Evolutionary conservation across 1,139 yeast genomes (phyloP), one percentile per base, ranked within the genome.

Genomic region (Candida pseudocylindracea): DNA sequence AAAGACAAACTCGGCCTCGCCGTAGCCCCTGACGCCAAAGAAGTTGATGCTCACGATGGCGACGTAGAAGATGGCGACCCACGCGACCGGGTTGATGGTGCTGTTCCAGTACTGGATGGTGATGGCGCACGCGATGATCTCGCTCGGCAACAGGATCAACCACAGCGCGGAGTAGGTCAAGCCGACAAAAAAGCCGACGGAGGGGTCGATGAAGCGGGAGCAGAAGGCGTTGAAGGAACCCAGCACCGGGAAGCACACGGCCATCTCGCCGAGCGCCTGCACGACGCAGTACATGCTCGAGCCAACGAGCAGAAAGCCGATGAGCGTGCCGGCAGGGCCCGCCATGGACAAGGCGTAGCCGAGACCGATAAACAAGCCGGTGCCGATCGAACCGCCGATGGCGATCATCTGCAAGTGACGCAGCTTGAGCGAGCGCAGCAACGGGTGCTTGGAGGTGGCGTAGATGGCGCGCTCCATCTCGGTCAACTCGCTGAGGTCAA

Each of bases 281-380:
- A 70, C 63, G 32, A 70, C 69, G 41, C 63, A 55, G 42, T 60
- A 66, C 37, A 71, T 51, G 37, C 59, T 45, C 33, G 50, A 47
- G 26, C 64, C 64, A 27, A 59, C 60, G 36, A 60, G 48, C 8
- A 42, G 12, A 34, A 45, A 42, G 52, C 41, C 33, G 15, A 68
- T 59, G 15, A 74, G 45, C 35, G 72, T 55, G 33, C 72, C 74
- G 3, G 71, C 79, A 2, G 83, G 80, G 9, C 85, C 83, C 31
- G 75, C 74, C 27, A 53, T 51, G 28, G 52, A 45, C 39, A 81
- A 55, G 2, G 76, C 75, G 32, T 59, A 51, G 26, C 83, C 83
- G 30, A 72, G 57, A 36, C 83, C 81, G 37, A 75, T 68, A 41
- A 73, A 70, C 31, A 72, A 57, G 44, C 74, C 32, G 15, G 32